These are phyloP conservation scores for Ascosphaera acerosa DNA, from an alignment of 2,329 filamentous ascomycete genomes.

Conservation along the genomic window DNA sequence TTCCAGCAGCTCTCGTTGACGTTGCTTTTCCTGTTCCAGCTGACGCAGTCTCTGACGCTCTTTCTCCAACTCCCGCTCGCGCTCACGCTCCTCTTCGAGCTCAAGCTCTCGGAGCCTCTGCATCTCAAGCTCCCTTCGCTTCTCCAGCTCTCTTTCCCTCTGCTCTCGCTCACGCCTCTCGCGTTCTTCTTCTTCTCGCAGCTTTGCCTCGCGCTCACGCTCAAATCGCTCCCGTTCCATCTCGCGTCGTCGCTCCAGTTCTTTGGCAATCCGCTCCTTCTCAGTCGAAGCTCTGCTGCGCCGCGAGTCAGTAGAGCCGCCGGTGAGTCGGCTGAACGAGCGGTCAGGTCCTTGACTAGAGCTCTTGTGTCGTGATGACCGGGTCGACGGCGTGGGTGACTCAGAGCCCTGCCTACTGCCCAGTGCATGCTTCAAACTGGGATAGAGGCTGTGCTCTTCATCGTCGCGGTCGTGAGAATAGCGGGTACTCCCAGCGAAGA, in stretches of 20 bases:
- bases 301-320: conserved; percentile 9
- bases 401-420: conserved; percentile 1
- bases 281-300: conserved; percentile 34
- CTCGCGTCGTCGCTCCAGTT: conserved; percentile 5
- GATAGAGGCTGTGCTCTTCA: neutral
- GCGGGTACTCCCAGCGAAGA: neutral
- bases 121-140: conserved; percentile 6
- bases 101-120: neutral
- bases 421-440: neutral
- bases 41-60: neutral
- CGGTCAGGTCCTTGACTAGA: neutral
- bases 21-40: neutral
- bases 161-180: conserved; percentile 2
- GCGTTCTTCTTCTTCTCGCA: conserved; percentile 3
- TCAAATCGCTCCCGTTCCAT: conserved; percentile 2
- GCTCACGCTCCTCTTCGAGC: neutral
- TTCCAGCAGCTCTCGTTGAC: neutral
- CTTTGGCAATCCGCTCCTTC: conserved; percentile 20
- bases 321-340: neutral
- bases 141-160: conserved; percentile 11
- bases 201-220: neutral
- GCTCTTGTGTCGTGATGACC: neutral
- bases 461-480: neutral
- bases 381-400: neutral
- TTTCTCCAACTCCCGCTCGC: neutral